Base-by-base conservation (phyloP, 768 basidiomycete species). In the Neoboletus magnificus region DNA sequence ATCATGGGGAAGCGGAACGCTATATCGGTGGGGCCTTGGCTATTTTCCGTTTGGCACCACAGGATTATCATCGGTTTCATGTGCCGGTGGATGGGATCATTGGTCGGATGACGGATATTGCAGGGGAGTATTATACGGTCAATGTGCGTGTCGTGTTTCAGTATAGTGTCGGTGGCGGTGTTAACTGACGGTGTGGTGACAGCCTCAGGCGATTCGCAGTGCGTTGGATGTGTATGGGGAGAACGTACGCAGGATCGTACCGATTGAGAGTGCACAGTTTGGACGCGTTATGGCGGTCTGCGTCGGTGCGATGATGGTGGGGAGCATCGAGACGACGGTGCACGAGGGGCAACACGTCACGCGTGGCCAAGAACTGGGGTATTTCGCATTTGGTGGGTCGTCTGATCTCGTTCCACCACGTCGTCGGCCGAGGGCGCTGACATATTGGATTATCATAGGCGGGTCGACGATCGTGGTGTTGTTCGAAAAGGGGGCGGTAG, bases 11-110 rank as follows among this genome's bases (percentile, higher is more conserved):
- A 47, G 84, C 81, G 1, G 83, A 86, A 5, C 79, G 80, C 37
- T 98, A 89, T 65, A 73, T 75, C 2, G 91, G 90, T 10, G 96
- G 97, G 6, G 85, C 89, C 1, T 65, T 99, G 48, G 91, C 81
- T 10, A 97, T 97, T 53, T 98, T 98, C 74, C 78, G 95, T 18
- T 76, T 97, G 20, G 94, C 94, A 1, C 94, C 94, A 1, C 90
- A 95, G 73, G 95, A 98, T 63, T 98, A 98, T 65, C 95, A 98
- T 71, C 87, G 95, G 1, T 97, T 94, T 80, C 91, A 92, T 68
- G 83, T 83, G 0, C 91, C 92, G 0, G 89, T 95, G 22, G 90
- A 91, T 57, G 93, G 94, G 0, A 82, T 69, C 36, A 82, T 98
- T 29, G 95, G 94, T 18, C 77, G 77, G 33, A 92, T 94, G 84